Evolutionary conservation across 2,329 filamentous ascomycete genomes (phyloP), one percentile per base, ranked within the genome.

Genomic region (Aspergillus uvarum): DNA sequence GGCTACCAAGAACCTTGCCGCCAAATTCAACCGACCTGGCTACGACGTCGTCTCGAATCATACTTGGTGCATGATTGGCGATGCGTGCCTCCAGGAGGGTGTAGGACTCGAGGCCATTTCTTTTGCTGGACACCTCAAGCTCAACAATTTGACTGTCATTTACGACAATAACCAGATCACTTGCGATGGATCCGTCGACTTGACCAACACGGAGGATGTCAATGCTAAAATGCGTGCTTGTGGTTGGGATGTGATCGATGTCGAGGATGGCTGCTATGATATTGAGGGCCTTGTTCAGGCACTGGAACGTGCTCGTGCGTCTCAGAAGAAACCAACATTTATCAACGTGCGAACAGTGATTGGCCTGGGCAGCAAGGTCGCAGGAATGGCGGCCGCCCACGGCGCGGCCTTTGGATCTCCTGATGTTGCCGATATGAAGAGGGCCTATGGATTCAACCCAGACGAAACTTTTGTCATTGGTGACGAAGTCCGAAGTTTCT

Each of bases 141-240:
- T 87, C 10, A 81, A 83, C 72, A 87, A 87, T 68, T 72, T 87
- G 1, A 80, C 80, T 3, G 71, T 87, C 26, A 81, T 86, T 51
- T 87, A 87, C 63, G 85, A 87, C 64, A 86, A 87, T 71, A 86
- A 87, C 68, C 81, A 84, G 65, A 76, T 87, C 51, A 86, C 83
- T 5, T 86, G 84, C 65, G 84, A 86, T 59, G 84, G 85, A 1
- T 79, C 78, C 2, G 79, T 85, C 2, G 82, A 85, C 68, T 73
- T 81, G 32, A 79, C 79, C 2, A 85, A 83, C 61, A 83, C 78
- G 0, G 84, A 87, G 64, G 83, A 86, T 50, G 75, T 85, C 65
- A 85, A 86, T 58, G 71, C 76, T 6, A 87, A 86, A 71, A 85
- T 86, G 83, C 73, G 77, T 5, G 83, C 83, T 6, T 82, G 77